These are phyloP conservation scores for Stephanocyclus meneghinianus DNA, from an alignment of 352 stramenopile genomes.

Conservation along the genomic window DNA sequence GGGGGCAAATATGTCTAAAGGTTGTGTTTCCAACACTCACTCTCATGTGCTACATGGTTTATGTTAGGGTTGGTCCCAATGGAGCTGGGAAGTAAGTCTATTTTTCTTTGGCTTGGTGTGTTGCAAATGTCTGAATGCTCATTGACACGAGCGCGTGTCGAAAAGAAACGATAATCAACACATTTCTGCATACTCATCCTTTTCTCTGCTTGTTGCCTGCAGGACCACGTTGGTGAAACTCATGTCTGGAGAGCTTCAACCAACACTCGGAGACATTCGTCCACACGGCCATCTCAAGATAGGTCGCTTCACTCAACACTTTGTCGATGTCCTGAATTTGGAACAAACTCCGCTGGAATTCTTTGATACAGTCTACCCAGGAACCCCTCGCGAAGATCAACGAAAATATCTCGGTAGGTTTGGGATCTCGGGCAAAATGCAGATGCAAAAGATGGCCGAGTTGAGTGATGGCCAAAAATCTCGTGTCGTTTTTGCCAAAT, in stretches of 20 bases:
- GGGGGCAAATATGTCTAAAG: not conserved
- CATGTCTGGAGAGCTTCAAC: slow-evolving; percentile 93
- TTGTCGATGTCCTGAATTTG: slow-evolving; percentile 97
- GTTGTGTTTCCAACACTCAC: not conserved
- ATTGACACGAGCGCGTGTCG: too few species aligned
- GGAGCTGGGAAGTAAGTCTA: slow-evolving; percentile 80
- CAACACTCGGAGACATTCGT: slow-evolving; percentile 91
- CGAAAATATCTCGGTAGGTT: slow-evolving; percentile 95
- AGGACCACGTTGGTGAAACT: slow-evolving; percentile 98
- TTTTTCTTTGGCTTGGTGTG: not conserved
- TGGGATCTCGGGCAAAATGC: slow-evolving; percentile 92
- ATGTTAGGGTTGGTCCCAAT: slow-evolving; percentile 73
- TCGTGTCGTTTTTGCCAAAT: slow-evolving; percentile 96
- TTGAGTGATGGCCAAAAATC: slow-evolving; percentile 90
- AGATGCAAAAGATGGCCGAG: slow-evolving; percentile 95
- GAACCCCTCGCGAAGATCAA: slow-evolving; percentile 92
- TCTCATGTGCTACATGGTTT: not conserved
- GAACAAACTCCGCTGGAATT: slow-evolving; percentile 94
- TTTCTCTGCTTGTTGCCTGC: slow-evolving; percentile 46
- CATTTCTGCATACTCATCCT: not conserved
- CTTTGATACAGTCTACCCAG: slow-evolving; percentile 91
- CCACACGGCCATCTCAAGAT: slow-evolving; percentile 95
- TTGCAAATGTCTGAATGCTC: not conserved
- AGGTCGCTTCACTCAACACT: slow-evolving; percentile 97
- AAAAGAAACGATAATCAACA: too few species aligned